phyloP scores from a whole-genome alignment of 768 basidiomycete species.

The Pleurotus citrinopileatus region DNA sequence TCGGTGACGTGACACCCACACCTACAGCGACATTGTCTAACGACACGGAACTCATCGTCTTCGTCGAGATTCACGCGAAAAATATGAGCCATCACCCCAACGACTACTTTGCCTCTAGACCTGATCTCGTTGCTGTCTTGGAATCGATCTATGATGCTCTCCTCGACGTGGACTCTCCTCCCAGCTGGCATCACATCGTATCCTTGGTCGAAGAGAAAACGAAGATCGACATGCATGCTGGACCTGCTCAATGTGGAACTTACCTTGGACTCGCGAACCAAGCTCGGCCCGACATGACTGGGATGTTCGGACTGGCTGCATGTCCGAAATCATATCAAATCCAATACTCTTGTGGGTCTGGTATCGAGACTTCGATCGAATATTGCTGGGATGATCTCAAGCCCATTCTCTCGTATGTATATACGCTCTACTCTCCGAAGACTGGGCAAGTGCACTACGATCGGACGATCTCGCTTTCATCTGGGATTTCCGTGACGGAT shows the following conservation, averaged over 20 bases:
- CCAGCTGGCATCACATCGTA: neutral
- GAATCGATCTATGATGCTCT: neutral
- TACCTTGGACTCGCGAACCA: neutral
- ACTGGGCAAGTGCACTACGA: neutral
- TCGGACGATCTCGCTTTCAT: neutral
- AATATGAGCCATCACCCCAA: slow-evolving; percentile 1
- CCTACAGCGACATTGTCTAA: too few relatives aligned
- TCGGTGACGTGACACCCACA: too few relatives aligned
- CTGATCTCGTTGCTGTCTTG: neutral
- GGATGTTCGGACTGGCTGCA: neutral
- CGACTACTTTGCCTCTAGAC: neutral
- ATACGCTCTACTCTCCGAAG: slow-evolving; percentile 1
- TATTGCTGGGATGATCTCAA: neutral
- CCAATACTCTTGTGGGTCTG: neutral
- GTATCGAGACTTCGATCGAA: neutral
- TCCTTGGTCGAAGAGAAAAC: neutral
- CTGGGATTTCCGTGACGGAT: neutral
- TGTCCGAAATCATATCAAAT: neutral
- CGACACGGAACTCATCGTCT: neutral
- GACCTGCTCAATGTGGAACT: neutral
- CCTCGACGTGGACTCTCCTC: neutral
- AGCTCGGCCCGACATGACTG: slow-evolving; percentile 1
- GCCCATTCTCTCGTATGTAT: neutral
- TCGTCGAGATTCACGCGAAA: neutral
- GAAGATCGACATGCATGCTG: neutral